Conservation (phyloP, 257 asterid species). For the Solanum piurae region DNA sequence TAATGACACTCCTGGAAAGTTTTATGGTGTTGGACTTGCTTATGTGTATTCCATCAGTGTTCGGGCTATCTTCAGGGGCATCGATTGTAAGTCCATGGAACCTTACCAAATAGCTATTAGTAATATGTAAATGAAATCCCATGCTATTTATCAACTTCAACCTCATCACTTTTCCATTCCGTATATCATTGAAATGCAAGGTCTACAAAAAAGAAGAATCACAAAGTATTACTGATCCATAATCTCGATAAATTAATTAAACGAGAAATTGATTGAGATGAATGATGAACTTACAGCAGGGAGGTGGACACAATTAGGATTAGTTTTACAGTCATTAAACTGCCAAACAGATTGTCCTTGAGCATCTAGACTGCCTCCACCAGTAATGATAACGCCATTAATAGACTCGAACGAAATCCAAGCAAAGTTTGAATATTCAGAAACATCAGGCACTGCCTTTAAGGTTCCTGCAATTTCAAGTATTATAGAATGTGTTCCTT, state of each 20-base stretch:
- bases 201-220: constrained; percentile 9
- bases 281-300: constrained; percentile 29
- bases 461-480: constrained; percentile 33
- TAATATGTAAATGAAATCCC: constrained; percentile 70
- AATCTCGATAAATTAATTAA: not conserved
- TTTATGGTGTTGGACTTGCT: constrained; percentile 33
- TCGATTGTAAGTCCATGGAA: constrained; percentile 24
- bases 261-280: not conserved
- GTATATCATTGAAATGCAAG: constrained; percentile 26
- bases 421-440: constrained; percentile 31
- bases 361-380: constrained; percentile 53
- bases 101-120: constrained; percentile 22
- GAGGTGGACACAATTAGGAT: constrained; percentile 32
- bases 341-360: constrained; percentile 40
- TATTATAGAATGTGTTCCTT: constrained; percentile 18
- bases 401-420: constrained; percentile 36
- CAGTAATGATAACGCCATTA: constrained; percentile 30
- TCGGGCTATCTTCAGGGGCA: constrained; percentile 37
- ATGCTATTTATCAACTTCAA: constrained; percentile 38
- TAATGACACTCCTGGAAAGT: constrained; percentile 23
- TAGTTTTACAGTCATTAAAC: constrained; percentile 42
- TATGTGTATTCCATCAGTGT: constrained; percentile 59
- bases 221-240: not conserved
- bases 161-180: constrained; percentile 30
- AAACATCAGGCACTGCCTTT: constrained; percentile 37